Evolutionary conservation across 805 yeast genomes (phyloP), one percentile per base, ranked within the genome.

Genomic region (Schizosaccharomyces lindneri): DNA sequence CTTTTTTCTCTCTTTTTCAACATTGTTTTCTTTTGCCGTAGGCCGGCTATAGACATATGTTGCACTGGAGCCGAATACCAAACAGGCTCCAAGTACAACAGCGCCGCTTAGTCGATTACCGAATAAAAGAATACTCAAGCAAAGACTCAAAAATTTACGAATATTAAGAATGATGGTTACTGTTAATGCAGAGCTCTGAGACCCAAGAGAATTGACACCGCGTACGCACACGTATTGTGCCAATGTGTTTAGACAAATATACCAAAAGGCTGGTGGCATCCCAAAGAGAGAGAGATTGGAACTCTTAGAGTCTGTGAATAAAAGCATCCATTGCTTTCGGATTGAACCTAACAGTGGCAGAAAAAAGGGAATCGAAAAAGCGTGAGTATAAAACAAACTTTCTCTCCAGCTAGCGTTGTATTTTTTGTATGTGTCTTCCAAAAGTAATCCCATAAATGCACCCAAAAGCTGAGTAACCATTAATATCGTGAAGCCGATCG

Each of bases 341-440:
- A 15, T 27, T 17, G 36, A n/a, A 27, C 55, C 15, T n/a, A 24
- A 61, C 4, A 69, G 2, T 77, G 65, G 0, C 74, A 21, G 63
- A 82, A 79, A 11, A 81, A 67, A 0, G 85, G 83, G 11, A 84
- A 65, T 0, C 81, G 78, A 51, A 80, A 71, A 5, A 78, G 17
- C 79, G 32, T 63, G 66, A 64, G 63, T 74, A 69, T 79, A 83
- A 66, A 84, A 84, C 57, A 84, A 68, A 43, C 78, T 75, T 65
- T 84, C 88, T 62, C 76, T 72, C 89, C 89, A 84, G 61, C 77
- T 76, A 62, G 74, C 74, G 5, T 85, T 84, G 67, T 81, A 79
- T 24, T 65, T 65, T 15, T 68, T 68, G 65, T 73, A 78, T 0
- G 82, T 75, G 60, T 69, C 69, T 66, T 84, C 87, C 55, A 76